phyloP scores from a whole-genome alignment of 805 yeast genomes.

The Gaillardinia entomophila region DNA sequence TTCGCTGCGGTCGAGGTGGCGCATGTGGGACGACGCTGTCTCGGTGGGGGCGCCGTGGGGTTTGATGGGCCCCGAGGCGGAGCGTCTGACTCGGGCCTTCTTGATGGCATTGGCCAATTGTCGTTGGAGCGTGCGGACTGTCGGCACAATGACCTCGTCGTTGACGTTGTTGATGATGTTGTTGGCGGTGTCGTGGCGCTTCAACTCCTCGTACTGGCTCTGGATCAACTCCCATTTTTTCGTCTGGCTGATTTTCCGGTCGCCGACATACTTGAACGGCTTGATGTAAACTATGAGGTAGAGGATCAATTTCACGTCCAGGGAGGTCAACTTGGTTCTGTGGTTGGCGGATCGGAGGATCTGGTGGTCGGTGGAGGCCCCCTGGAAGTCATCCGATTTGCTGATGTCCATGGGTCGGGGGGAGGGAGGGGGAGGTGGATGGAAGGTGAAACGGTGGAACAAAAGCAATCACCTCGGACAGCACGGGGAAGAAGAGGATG shows the following conservation, averaged over 20 bases:
- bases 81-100: constrained; percentile 13
- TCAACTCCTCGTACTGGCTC: constrained; percentile 13
- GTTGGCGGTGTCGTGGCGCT: constrained; percentile 2
- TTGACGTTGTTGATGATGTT: constrained; percentile 1
- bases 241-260: constrained; percentile 25
- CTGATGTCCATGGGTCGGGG: too few relatives aligned
- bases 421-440: too few relatives aligned
- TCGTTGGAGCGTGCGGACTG: constrained; percentile 32
- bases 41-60: constrained; percentile 5
- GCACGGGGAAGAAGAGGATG: too few relatives aligned
- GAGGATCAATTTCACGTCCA: constrained; percentile 25
- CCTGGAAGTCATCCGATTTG: neutral
- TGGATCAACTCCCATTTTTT: constrained; percentile 32
- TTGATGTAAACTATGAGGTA: constrained; percentile 23
- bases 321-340: constrained; percentile 19
- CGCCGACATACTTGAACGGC: constrained; percentile 34
- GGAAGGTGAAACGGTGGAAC: too few relatives aligned
- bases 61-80: constrained; percentile 1
- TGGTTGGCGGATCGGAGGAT: constrained; percentile 2
- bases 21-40: constrained; percentile 1
- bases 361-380: constrained; percentile 1
- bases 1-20: constrained; percentile 1
- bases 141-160: constrained; percentile 17
- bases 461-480: too few relatives aligned
- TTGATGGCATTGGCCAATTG: constrained; percentile 27